Conservation (phyloP, 208 protist species). For the Crithidia brevicula region DNA sequence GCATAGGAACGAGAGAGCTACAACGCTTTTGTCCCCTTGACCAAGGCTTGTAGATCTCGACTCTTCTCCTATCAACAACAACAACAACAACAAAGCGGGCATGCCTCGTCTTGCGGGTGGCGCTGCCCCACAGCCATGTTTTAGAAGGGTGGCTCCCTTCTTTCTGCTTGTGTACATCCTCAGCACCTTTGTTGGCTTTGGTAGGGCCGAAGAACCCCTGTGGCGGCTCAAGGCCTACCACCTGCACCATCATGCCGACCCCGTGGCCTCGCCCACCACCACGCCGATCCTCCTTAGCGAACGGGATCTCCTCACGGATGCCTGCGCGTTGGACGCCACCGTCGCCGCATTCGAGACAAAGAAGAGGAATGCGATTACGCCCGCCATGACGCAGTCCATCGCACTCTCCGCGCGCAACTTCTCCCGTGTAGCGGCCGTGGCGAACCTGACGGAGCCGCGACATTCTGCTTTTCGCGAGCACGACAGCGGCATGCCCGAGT, state of each 20-base stretch:
- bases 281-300: conserved; percentile 8
- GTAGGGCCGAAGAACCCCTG: neutral
- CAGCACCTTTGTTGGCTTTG: neutral
- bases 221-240: conserved; percentile 21
- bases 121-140: too few relatives aligned
- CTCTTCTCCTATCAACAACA: too few relatives aligned
- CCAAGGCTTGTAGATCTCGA: too few relatives aligned
- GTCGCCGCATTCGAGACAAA: neutral
- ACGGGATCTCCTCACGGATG: conserved; percentile 3
- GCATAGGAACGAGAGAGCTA: too few relatives aligned
- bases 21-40: too few relatives aligned
- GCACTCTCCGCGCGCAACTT: neutral
- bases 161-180: neutral
- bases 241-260: conserved; percentile 10
- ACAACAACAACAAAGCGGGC: too few relatives aligned
- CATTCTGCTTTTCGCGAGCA: neutral
- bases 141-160: neutral
- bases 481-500: conserved; percentile 9
- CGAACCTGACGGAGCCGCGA: neutral
- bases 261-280: neutral
- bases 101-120: too few relatives aligned
- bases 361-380: neutral
- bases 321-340: conserved; percentile 11
- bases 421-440: neutral
- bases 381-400: conserved; percentile 9